A percentile compares a stretch with the other conserved stretches of the same genome.
phyloP scores from a whole-genome alignment of 2,329 filamentous ascomycete species.

The Cucurbitaria berberidis region DNA sequence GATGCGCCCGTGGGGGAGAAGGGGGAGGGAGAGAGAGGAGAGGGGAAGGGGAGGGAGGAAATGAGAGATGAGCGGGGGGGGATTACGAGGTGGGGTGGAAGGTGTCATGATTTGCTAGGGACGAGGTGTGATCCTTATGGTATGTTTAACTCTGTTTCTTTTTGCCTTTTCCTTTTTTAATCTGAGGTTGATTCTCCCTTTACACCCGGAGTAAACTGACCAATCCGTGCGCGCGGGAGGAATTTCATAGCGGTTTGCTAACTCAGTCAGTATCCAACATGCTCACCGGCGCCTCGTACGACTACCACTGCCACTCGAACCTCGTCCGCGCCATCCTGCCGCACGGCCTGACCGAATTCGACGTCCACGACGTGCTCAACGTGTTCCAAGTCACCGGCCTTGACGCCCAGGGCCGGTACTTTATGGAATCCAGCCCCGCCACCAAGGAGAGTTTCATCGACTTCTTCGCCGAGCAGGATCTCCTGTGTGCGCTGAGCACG shows the following conservation, averaged over 20 bases:
- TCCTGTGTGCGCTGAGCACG: slow-evolving; percentile 70
- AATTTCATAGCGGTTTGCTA: too few relatives aligned
- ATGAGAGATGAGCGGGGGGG: slow-evolving; percentile 54
- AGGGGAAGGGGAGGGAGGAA: slow-evolving; percentile 39
- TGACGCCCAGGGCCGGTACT: slow-evolving; percentile 56
- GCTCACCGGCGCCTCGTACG: slow-evolving; percentile 72
- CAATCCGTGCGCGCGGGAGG: too few relatives aligned
- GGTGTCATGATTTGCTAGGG: slow-evolving; percentile 78
- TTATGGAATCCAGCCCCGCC: slow-evolving; percentile 62
- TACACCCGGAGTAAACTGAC: too few relatives aligned
- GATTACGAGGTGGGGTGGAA: slow-evolving; percentile 66
- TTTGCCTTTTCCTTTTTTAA: background rate
- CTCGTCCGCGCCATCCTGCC: slow-evolving; percentile 74
- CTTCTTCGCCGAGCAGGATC: slow-evolving; percentile 80
- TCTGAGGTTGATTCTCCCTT: too few relatives aligned
- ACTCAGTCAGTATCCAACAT: slow-evolving; percentile 67
- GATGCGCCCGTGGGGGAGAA: slow-evolving; percentile 45
- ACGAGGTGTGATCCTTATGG: slow-evolving; percentile 83
- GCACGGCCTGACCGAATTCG: slow-evolving; percentile 71
- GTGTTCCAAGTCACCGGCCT: slow-evolving; percentile 85
- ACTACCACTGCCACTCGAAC: slow-evolving; percentile 86
- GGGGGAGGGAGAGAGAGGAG: slow-evolving; percentile 27
- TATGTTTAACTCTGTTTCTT: slow-evolving; percentile 22
- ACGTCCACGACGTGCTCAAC: slow-evolving; percentile 86
- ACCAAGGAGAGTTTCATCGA: slow-evolving; percentile 62